Evolutionary conservation across 495 filamentous ascomycete genomes (phyloP).

Genomic region (Hypoxylon perforatum): DNA sequence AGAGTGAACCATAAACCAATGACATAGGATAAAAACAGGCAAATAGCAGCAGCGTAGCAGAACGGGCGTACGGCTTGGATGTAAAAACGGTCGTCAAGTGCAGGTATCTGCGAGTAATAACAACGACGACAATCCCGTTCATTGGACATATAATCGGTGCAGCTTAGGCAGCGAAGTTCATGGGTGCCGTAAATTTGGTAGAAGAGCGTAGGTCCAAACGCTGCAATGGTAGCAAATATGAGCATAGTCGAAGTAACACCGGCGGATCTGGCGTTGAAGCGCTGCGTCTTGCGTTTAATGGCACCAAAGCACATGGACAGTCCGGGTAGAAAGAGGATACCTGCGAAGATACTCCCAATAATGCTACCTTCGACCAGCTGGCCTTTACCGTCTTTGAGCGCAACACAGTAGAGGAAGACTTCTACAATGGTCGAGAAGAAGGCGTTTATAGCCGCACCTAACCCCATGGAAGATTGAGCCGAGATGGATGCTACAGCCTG

Average conservation of each 20-base stretch:
- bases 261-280: constrained; percentile 97
- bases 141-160: constrained; percentile 58
- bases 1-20: constrained; percentile 97
- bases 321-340: constrained; percentile 95
- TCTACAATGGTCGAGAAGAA: constrained; percentile 99
- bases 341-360: constrained; percentile 96
- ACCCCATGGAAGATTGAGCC: constrained; percentile 99
- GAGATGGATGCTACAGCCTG: constrained; percentile 99
- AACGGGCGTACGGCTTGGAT: constrained; percentile 90
- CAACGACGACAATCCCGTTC: constrained; percentile 85
- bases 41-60: constrained; percentile 83
- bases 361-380: constrained; percentile 95
- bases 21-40: constrained; percentile 92
- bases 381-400: constrained; percentile 91
- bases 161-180: constrained; percentile 89
- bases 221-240: constrained; percentile 94
- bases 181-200: constrained; percentile 99
- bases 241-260: constrained; percentile 99
- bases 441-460: constrained; percentile 96
- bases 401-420: constrained; percentile 97
- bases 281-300: constrained; percentile 96
- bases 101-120: constrained; percentile 91
- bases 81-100: constrained; percentile 87
- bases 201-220: constrained; percentile 98
- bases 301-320: constrained; percentile 99